phyloP scores from a whole-genome alignment of 2,329 filamentous ascomycete genomes.

The Neocucurbitaria cava region DNA sequence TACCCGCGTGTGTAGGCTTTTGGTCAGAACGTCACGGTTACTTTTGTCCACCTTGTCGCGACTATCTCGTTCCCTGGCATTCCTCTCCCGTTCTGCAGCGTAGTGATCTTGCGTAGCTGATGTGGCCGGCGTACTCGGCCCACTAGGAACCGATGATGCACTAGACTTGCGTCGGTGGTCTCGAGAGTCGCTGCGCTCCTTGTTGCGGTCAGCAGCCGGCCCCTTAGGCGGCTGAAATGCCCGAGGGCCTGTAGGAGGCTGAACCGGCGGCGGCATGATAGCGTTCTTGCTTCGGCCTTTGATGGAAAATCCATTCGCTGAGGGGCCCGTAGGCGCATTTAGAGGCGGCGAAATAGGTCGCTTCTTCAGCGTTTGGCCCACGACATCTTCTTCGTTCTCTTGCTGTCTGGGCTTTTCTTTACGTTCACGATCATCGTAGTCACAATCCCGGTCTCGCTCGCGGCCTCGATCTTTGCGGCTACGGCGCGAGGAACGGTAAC shows the following conservation, averaged over 20 bases:
- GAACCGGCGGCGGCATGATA: conserved; percentile 38
- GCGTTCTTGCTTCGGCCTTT: conserved; percentile 30
- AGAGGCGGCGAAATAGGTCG: conserved; percentile 40
- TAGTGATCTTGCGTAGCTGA: conserved; percentile 61
- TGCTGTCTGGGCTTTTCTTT: conserved; percentile 18
- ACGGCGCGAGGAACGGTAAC: conserved; percentile 50
- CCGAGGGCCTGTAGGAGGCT: conserved; percentile 48
- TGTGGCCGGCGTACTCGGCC: neutral
- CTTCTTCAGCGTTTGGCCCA: conserved; percentile 37
- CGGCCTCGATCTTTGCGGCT: conserved; percentile 54
- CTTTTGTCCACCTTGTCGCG: conserved; percentile 35
- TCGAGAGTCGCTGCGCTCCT: conserved; percentile 25
- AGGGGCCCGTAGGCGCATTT: conserved; percentile 45
- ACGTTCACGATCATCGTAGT: conserved; percentile 26
- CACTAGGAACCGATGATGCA: conserved; percentile 13
- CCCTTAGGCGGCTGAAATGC: conserved; percentile 46
- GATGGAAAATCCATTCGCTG: conserved; percentile 58
- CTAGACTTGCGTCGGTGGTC: conserved; percentile 30
- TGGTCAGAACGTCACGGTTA: conserved; percentile 10
- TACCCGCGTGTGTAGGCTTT: conserved; percentile 28
- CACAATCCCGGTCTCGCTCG: conserved; percentile 47
- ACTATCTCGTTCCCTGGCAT: conserved; percentile 40
- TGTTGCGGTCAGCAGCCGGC: conserved; percentile 44
- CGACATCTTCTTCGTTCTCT: conserved; percentile 30
- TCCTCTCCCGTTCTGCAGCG: conserved; percentile 69